These are phyloP conservation scores for Liriodendron chinense DNA, from an alignment of 164 flowering plant species.

Conservation along the genomic window DNA sequence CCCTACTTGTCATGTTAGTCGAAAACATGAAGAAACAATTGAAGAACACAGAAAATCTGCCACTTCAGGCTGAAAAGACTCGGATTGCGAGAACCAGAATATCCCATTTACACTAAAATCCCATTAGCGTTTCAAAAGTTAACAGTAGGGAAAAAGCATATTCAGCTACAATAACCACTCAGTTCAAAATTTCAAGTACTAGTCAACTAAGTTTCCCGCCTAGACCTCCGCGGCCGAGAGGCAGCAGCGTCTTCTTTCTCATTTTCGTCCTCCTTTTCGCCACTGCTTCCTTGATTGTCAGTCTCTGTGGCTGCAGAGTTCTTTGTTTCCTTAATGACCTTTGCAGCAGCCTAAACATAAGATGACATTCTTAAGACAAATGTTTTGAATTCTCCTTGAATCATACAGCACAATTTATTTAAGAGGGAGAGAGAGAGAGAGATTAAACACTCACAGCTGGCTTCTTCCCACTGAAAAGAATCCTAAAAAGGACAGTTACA, in stretches of 20 bases:
- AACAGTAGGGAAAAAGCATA: background rate
- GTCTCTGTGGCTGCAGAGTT: conserved; percentile 19
- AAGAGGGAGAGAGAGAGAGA: background rate
- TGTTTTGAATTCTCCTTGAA: too few species aligned
- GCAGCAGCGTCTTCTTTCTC: conserved; percentile 38
- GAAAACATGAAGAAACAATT: too few species aligned
- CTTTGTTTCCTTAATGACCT: conserved; percentile 14
- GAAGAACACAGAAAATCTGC: too few species aligned
- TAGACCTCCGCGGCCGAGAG: conserved; percentile 44
- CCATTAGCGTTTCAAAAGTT: too few species aligned
- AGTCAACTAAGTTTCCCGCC: conserved; percentile 39
- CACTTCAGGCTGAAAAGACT: too few species aligned
- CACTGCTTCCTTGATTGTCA: conserved; percentile 27
- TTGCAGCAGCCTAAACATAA: background rate
- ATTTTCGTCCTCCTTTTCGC: conserved; percentile 38
- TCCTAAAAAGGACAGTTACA: conserved; percentile 43
- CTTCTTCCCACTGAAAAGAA: conserved; percentile 88
- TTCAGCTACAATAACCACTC: background rate
- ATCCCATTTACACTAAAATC: too few species aligned
- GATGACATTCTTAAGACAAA: background rate
- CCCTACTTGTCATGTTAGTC: too few species aligned
- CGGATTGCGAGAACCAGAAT: too few species aligned
- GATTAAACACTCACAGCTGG: conserved; percentile 26
- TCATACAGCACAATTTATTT: too few species aligned
- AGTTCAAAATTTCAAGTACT: conserved; percentile 8